These are phyloP conservation scores for Colletotrichum sp. DNA, from an alignment of 2,329 filamentous ascomycete species.

Conservation along the genomic window DNA sequence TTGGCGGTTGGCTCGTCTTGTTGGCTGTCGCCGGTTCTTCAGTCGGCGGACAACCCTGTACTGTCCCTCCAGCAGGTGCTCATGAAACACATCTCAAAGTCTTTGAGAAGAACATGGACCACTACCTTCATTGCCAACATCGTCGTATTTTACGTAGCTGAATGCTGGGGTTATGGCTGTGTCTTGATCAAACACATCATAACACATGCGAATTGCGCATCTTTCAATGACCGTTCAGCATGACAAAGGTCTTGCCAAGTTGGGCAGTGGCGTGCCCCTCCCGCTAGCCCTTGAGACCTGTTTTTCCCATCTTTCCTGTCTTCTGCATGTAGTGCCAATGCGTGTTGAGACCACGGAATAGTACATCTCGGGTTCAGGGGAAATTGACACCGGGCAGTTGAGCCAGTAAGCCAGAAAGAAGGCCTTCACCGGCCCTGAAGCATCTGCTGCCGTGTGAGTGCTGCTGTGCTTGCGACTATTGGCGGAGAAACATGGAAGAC, in stretches of 20 bases:
- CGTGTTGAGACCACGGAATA: not conserved
- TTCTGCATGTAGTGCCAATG: no score
- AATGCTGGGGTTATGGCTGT: no score
- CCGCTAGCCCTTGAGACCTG: not conserved
- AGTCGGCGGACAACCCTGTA: not conserved
- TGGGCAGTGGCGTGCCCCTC: rapidly evolving
- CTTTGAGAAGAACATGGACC: rapidly evolving
- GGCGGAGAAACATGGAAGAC: not conserved
- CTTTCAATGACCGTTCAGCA: no score
- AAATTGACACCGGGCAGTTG: not conserved
- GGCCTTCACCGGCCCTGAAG: not conserved
- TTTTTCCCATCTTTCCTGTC: no score
- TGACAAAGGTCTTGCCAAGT: no score
- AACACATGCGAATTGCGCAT: no score
- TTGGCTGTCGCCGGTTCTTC: not conserved
- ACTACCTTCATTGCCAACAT: not conserved
- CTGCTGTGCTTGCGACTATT: not conserved
- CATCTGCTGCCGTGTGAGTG: not conserved
- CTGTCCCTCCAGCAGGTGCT: not conserved
- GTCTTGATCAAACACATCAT: no score
- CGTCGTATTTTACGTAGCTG: not conserved
- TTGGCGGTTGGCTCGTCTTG: not conserved
- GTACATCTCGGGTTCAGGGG: not conserved
- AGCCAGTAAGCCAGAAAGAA: not conserved
- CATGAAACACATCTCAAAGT: not conserved